Conservation (phyloP, 441 rosid genomes). For the Arabidopsis lyrata region DNA sequence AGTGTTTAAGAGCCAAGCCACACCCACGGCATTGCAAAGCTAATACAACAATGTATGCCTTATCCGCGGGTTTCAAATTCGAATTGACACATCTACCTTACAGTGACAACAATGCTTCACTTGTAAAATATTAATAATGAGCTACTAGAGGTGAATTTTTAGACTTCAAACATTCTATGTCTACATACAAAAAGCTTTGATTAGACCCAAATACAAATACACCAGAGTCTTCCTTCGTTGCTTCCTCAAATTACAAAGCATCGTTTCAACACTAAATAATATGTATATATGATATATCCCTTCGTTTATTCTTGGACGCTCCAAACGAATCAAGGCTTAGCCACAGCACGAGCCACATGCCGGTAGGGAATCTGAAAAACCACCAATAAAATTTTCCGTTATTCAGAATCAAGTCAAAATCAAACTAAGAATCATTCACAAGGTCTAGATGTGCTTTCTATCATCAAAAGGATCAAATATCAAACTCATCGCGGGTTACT, state of each 20-base stretch:
- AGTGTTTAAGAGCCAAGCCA: neutral
- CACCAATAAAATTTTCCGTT: neutral
- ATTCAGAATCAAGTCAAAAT: slow-evolving; percentile 9
- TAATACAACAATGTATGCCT: neutral
- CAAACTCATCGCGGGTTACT: slow-evolving; percentile 40
- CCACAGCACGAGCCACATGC: slow-evolving; percentile 99
- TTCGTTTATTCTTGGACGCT: slow-evolving; percentile 17
- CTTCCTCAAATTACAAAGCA: slow-evolving; percentile 12
- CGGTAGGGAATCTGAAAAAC: slow-evolving; percentile 74
- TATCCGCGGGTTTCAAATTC: neutral
- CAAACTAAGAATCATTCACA: slow-evolving; percentile 6
- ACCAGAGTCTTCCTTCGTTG: slow-evolving; percentile 15
- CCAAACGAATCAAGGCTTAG: slow-evolving; percentile 5
- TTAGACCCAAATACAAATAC: slow-evolving; percentile 13
- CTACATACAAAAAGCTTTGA: slow-evolving; percentile 29
- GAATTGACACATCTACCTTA: neutral
- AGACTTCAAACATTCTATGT: slow-evolving; percentile 5
- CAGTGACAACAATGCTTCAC: neutral
- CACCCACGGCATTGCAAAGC: neutral
- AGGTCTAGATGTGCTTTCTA: neutral
- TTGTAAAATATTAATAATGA: neutral
- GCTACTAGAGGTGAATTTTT: neutral
- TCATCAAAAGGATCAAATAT: neutral
- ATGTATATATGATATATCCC: slow-evolving; percentile 1
- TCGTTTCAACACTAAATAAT: slow-evolving; percentile 4